A percentile compares a stretch with the other conserved stretches of the same genome.
Evolutionary conservation across 2,329 filamentous ascomycete species (phyloP).

Genomic region (Penicillium sp.): DNA sequence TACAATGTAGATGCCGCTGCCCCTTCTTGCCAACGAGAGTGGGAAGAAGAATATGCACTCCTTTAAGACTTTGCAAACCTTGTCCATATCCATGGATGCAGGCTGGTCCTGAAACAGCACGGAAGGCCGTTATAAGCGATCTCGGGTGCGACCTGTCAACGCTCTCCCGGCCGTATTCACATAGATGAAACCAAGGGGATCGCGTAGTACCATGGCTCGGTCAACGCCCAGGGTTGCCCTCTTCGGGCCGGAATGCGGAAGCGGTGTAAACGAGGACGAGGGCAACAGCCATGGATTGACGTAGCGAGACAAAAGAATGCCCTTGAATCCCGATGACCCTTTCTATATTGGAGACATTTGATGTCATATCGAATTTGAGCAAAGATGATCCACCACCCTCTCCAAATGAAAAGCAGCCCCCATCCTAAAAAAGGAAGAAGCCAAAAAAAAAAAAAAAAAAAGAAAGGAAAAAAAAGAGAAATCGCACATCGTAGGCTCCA

Average conservation of each 20-base stretch:
- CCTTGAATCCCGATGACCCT: background rate
- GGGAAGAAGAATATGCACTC: no score
- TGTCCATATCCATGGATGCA: background rate
- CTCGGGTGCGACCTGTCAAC: conserved; percentile 4
- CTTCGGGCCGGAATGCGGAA: conserved; percentile 19
- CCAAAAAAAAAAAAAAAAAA: background rate
- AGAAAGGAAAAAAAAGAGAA: background rate
- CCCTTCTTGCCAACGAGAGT: no score
- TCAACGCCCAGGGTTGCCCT: conserved; percentile 1
- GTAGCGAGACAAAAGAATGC: background rate
- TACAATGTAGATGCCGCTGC: no score
- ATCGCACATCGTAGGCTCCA: background rate
- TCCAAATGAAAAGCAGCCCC: background rate
- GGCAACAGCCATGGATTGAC: background rate
- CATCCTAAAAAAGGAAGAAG: background rate
- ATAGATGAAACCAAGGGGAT: conserved; percentile 21
- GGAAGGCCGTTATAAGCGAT: background rate
- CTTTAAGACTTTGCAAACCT: background rate
- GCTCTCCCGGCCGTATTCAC: background rate
- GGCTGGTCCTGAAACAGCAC: background rate
- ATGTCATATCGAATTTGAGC: no score
- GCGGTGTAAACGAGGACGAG: conserved; percentile 32
- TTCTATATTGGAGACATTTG: conserved; percentile 8
- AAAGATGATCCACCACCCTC: no score
- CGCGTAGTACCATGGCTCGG: conserved; percentile 23